Evolutionary conservation across 805 yeast species (phyloP).

Genomic region (Saturnispora serradocipensis): DNA sequence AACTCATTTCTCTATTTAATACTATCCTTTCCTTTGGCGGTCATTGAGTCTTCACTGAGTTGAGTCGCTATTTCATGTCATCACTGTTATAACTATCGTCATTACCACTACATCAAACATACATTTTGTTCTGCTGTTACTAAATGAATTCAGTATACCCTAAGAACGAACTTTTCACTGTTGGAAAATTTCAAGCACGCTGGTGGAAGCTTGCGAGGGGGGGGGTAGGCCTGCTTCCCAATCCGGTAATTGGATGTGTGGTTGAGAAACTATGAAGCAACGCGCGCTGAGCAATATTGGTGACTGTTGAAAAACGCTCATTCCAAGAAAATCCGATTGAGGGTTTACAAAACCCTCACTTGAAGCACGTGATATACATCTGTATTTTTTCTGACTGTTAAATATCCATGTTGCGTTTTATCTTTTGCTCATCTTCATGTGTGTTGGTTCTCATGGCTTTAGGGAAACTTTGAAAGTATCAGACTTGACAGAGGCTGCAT

Average conservation of each 20-base stretch:
- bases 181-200: neutral
- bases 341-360: neutral
- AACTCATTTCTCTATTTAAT: no score
- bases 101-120: neutral
- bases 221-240: neutral
- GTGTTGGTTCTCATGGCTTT: no score
- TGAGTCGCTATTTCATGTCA: neutral
- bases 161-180: slow-evolving; percentile 1
- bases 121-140: slow-evolving; percentile 4
- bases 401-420: neutral
- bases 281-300: neutral
- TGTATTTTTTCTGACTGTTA: no score
- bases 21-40: no score
- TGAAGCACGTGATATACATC: neutral
- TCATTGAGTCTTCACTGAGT: no score
- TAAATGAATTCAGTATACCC: neutral
- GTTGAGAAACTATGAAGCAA: neutral
- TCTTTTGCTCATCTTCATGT: neutral
- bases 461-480: no score
- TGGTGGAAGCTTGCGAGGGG: slow-evolving; percentile 2
- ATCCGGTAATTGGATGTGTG: neutral
- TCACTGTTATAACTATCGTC: neutral
- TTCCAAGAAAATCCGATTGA: no score
- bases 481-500: no score
- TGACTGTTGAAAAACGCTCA: neutral